Evolutionary conservation across 1,284 basidiomycete species (phyloP).

Genomic region (Blastosporella zonata): DNA sequence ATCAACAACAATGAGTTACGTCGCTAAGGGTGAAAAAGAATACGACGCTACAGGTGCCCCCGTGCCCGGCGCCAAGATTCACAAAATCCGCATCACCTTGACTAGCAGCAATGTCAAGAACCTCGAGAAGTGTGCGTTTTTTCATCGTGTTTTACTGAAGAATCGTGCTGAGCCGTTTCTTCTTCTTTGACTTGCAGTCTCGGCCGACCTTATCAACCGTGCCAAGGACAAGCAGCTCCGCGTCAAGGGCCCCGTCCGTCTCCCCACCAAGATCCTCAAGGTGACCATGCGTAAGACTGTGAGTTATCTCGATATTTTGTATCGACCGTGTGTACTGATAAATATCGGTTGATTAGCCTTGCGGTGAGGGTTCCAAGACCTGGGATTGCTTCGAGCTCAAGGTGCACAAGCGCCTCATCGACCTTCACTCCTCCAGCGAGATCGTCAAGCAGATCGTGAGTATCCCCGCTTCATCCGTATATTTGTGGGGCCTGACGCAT

Average conservation of each 20-base stretch:
- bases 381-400: conserved; percentile 99
- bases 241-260: conserved; percentile 98
- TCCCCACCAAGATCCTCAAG: conserved; percentile 97
- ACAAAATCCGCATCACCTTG: conserved; percentile 99
- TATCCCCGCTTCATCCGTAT: background rate
- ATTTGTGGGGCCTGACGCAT: conserved; percentile 2
- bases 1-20: conserved; percentile 85
- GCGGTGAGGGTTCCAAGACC: conserved; percentile 99
- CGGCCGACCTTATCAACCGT: conserved; percentile 93
- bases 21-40: conserved; percentile 99
- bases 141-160: background rate
- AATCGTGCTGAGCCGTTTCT: too few relatives aligned
- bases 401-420: conserved; percentile 99
- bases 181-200: conserved; percentile 57
- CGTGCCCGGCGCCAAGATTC: conserved; percentile 86
- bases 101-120: conserved; percentile 98
- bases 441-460: conserved; percentile 99
- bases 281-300: conserved; percentile 99
- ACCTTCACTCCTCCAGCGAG: conserved; percentile 97
- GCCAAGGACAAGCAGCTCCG: conserved; percentile 99
- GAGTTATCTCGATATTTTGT: conserved; percentile 30
- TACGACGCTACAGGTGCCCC: conserved; percentile 91
- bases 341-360: conserved; percentile 59
- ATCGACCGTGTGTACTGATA: conserved; percentile 2
- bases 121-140: conserved; percentile 89